A percentile compares a stretch with the other conserved stretches of the same genome.
Conservation (phyloP, 495 filamentous ascomycete species). For the Peziza echinospora region DNA sequence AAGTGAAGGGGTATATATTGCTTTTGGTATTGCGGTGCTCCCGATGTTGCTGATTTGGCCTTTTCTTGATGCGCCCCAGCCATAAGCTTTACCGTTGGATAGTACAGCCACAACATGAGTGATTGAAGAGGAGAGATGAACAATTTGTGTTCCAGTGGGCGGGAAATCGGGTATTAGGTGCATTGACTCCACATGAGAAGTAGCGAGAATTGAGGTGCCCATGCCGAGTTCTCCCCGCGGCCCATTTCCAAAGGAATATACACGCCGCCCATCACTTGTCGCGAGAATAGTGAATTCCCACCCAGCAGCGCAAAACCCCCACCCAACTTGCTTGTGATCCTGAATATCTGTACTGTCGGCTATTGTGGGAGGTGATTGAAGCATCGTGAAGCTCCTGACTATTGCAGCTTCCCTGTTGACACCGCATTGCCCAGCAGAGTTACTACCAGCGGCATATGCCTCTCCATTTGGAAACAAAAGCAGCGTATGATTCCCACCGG, state of each 20-base stretch:
- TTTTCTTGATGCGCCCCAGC: constrained; percentile 71
- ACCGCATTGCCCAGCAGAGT: constrained; percentile 34
- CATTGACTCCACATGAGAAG: constrained; percentile 4
- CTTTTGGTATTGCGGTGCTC: neutral
- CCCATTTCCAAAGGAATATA: constrained; percentile 44
- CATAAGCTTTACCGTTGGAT: constrained; percentile 53
- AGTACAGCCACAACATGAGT: constrained; percentile 54
- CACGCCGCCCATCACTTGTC: constrained; percentile 15
- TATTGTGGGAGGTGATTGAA: constrained; percentile 5
- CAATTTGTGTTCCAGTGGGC: constrained; percentile 26
- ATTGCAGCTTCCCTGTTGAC: constrained; percentile 4
- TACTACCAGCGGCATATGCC: constrained; percentile 42
- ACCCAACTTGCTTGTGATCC: constrained; percentile 5
- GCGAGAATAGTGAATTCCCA: constrained; percentile 54
- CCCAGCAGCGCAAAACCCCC: constrained; percentile 36
- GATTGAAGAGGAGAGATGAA: constrained; percentile 46
- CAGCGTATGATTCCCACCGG: constrained; percentile 79
- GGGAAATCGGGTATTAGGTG: constrained; percentile 37
- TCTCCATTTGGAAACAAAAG: constrained; percentile 35
- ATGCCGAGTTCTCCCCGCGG: constrained; percentile 51
- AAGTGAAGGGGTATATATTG: too few species aligned
- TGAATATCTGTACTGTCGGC: neutral
- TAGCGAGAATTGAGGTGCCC: constrained; percentile 23
- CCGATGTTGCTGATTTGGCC: constrained; percentile 44
- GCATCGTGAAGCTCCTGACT: constrained; percentile 13